Evolutionary conservation across 2,329 filamentous ascomycete species (phyloP).

Genomic region (Arthroderma sp.): DNA sequence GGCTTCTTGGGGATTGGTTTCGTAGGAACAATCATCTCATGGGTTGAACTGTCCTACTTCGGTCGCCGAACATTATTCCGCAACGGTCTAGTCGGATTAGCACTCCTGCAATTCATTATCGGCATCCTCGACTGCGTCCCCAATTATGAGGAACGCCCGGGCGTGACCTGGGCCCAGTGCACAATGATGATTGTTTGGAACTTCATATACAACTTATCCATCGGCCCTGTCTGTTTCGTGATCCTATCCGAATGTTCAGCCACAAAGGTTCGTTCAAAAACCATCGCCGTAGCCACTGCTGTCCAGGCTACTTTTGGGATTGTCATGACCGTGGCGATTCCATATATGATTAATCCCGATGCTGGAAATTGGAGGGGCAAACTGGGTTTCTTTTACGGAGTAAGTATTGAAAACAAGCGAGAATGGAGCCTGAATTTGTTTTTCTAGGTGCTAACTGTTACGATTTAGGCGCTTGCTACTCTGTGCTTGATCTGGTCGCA

Average conservation of each 20-base stretch:
- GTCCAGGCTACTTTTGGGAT: conserved; percentile 29
- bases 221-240: conserved; percentile 33
- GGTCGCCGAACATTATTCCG: conserved; percentile 24
- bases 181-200: conserved; percentile 27
- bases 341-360: conserved; percentile 30
- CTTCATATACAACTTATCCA: conserved; percentile 28
- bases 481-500: conserved; percentile 12
- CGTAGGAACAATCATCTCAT: conserved; percentile 25
- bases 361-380: conserved; percentile 22
- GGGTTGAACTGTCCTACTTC: conserved; percentile 21
- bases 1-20: conserved; percentile 27
- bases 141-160: conserved; percentile 13
- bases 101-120: conserved; percentile 23
- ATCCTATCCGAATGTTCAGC: conserved; percentile 36
- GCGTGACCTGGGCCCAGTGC: conserved; percentile 22
- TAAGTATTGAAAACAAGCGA: conserved; percentile 5
- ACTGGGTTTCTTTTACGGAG: conserved; percentile 23
- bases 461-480: conserved; percentile 6
- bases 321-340: conserved; percentile 27
- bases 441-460: not conserved
- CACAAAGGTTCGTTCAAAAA: conserved; percentile 31
- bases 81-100: conserved; percentile 20
- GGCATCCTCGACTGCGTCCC: conserved; percentile 29
- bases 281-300: conserved; percentile 30
- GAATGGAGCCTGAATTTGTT: not conserved